Evolutionary conservation across 2,329 filamentous ascomycete genomes (phyloP), one percentile per base, ranked within the genome.

Genomic region (Thermomyces lanuginosus): DNA sequence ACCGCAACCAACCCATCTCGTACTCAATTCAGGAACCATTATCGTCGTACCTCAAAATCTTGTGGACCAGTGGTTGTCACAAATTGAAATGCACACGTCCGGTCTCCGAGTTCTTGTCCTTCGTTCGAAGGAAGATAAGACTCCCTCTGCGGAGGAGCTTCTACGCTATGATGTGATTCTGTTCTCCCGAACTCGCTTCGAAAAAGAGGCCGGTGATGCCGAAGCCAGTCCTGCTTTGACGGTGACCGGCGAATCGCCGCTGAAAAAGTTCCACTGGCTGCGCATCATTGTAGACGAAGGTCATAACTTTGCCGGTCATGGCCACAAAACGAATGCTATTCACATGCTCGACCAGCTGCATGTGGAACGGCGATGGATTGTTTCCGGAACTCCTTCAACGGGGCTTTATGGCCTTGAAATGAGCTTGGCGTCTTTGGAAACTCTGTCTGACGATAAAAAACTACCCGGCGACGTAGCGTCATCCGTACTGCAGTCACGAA

Each of bases 271-370:
- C 3, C 82, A 81, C 39, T 92, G 86, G 65, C 75, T 92, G 41
- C 67, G 86, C 1, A 74, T 91, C 24, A 84, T 95, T 23, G 76
- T 92, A 10, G 86, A 95, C 37, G 86, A 93, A 60, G 86, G 86
- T 0, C 83, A 93, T 46, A 77, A 69, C 32, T 73, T 92, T 32
- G 80, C 81, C 0, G 76, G 78, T 19, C 68, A 67, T 4, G 57
- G 58, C 6, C 60, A 58, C 27, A 69, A 62, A 38, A 81, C 71
- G 1, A 65, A 60, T 23, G 66, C 69, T 16, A 59, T 67, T 4
- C 46, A 62, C 9, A 57, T 73, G 6, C 55, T 70, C 4, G 53
- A 64, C 18, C 55, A 61, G 26, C 58, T 74, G 13, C 50, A 53
- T 22, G 47, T 82, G 9, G 74, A 82, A 24, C 69, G 80, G 10